Base-by-base conservation (phyloP, 306 rosid species). In the Sophora flavescens region DNA sequence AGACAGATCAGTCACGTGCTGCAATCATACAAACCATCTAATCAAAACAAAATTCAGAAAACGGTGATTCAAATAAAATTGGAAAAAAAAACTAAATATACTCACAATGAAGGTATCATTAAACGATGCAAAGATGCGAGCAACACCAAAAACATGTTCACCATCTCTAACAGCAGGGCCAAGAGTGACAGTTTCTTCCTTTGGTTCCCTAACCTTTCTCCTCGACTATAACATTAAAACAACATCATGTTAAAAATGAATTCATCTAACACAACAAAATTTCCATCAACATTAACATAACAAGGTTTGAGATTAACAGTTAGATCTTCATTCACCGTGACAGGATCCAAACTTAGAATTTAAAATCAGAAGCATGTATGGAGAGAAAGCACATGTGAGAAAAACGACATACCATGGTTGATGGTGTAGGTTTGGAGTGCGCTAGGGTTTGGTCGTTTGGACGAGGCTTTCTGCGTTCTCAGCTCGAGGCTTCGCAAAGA, bases 1-100 rank as follows among this genome's bases (percentile, higher is more conserved):
- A 13, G 97, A 91, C 60, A 91, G 76, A 86, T 91, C 97, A 63
- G 93, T 91, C 51, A 91, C 93, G 18, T 91, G 97, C 97, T 91
- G 87, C 76, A 74, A 69, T 8, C 61, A 84, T 33, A 44, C 12
- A 83, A 52, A 12, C 4, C 3, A 54, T 4, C 16, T 36, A 48
- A 1, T 70, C 14, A 78, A 0, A 32, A 28, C 14, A 45, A 4
- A 65, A 44, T 17, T 35, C 5, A 38, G 6, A 42, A 53, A 17
- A 36, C 2, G 2, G 12, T 1, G 66, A 54, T 1, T n/a, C 4
- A 9, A 26, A 6, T 3, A 2, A 16, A 0, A 8, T 13, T 6
- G 2, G 4, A 8, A 7, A 9, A 14, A 26, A 16, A 9, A 10
- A 7, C 2, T 0, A 8, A n/a, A 36, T 45, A 15, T 0, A 77